A percentile compares a stretch with the other conserved stretches of the same genome.
phyloP scores from a whole-genome alignment of 1,284 basidiomycete genomes.

The Ustilago xerochloae region DNA sequence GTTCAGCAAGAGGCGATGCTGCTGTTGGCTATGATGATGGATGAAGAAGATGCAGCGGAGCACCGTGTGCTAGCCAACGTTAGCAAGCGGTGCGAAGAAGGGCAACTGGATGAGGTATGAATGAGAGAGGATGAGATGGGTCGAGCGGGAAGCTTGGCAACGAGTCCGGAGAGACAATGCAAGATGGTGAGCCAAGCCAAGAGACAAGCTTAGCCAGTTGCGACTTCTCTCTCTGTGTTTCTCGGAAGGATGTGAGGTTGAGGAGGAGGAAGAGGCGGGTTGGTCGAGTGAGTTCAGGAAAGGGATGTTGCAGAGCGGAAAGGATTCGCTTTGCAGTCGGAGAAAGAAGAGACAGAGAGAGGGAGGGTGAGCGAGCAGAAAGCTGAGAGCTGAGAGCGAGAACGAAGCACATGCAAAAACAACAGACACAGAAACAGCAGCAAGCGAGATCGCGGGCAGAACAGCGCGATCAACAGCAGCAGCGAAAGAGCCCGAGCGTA shows the following conservation, averaged over 20 bases:
- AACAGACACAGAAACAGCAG: neutral
- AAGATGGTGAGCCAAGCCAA: conserved; percentile 4
- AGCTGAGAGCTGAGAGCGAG: neutral
- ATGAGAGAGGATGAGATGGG: neutral
- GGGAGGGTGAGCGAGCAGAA: neutral
- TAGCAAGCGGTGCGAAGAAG: neutral
- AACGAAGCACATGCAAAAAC: conserved; percentile 1
- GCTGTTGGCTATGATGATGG: neutral
- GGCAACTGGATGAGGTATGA: neutral
- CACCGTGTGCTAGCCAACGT: neutral
- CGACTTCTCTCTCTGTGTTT: neutral
- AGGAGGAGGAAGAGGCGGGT: neutral
- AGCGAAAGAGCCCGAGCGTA: neutral
- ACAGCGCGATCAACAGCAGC: neutral
- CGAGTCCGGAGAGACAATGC: neutral
- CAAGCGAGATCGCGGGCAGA: neutral
- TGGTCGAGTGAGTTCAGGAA: too few relatives aligned
- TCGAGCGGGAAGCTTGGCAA: conserved; percentile 4
- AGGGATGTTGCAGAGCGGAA: too few relatives aligned
- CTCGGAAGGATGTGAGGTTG: neutral
- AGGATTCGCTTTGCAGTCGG: too few relatives aligned
- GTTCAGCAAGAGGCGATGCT: neutral
- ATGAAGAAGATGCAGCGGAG: too few relatives aligned
- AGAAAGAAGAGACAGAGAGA: neutral
- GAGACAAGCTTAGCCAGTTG: neutral